Percentiles rank a stretch among this genome's conserved stretches.
Conservation (phyloP, 164 flowering plant species). For the Vitis labrusca region DNA sequence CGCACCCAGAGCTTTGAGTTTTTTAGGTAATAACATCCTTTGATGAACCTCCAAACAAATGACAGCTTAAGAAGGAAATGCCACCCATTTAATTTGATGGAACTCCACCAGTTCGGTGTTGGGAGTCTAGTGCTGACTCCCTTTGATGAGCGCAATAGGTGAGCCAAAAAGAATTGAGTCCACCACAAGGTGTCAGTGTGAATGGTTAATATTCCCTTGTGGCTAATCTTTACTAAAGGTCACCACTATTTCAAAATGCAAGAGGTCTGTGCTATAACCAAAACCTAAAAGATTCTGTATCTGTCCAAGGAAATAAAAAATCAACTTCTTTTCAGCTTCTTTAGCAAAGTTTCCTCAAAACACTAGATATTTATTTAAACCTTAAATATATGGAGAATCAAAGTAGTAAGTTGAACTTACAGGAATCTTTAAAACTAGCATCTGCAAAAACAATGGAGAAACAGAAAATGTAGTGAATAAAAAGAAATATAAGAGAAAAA, state of each 20-base stretch:
- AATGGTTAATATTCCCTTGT: too few species aligned
- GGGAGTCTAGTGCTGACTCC: too few species aligned
- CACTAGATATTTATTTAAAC: background rate
- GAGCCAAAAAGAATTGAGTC: too few species aligned
- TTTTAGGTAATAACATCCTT: too few species aligned
- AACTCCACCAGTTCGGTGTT: too few species aligned
- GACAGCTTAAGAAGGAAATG: too few species aligned
- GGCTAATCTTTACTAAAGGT: background rate
- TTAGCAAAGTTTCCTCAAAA: background rate
- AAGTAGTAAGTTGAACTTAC: slow-evolving; percentile 40
- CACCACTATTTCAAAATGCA: background rate
- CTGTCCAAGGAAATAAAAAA: background rate
- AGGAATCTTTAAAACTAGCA: slow-evolving; percentile 56
- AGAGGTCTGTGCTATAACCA: background rate
- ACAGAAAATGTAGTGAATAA: slow-evolving; percentile 1
- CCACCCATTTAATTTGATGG: too few species aligned
- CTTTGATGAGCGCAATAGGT: too few species aligned
- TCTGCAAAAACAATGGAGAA: slow-evolving; percentile 45
- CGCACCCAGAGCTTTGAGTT: too few species aligned
- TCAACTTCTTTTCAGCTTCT: background rate
- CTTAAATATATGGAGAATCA: background rate
- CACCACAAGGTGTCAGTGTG: too few species aligned
- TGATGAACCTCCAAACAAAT: too few species aligned
- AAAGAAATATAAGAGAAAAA: background rate
- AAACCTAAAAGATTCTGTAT: background rate